Evolutionary conservation across 2,329 filamentous ascomycete genomes (phyloP).

Genomic region (Orbilia quercus): DNA sequence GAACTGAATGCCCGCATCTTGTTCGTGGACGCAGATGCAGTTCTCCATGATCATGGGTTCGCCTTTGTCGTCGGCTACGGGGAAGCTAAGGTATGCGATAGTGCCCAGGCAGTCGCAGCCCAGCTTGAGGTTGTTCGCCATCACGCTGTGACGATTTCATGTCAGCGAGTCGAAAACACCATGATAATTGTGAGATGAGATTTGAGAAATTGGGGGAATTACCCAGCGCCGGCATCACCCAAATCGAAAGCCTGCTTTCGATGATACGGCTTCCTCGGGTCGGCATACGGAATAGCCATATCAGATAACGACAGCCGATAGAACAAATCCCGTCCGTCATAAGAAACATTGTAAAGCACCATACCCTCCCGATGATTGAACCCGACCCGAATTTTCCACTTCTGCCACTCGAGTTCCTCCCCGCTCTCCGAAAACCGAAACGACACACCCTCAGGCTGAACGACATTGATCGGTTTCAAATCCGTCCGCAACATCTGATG

Average conservation of each 20-base stretch:
- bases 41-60: slow-evolving; percentile 72
- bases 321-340: slow-evolving; percentile 73
- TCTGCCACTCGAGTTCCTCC: slow-evolving; percentile 71
- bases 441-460: slow-evolving; percentile 74
- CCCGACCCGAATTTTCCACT: slow-evolving; percentile 72
- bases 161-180: slow-evolving; percentile 54
- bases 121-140: slow-evolving; percentile 76
- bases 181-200: too few relatives aligned
- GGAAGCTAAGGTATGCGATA: slow-evolving; percentile 74
- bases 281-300: slow-evolving; percentile 72
- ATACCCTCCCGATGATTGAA: slow-evolving; percentile 75
- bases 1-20: slow-evolving; percentile 76
- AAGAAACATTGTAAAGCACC: slow-evolving; percentile 75
- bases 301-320: slow-evolving; percentile 75
- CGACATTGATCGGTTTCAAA: slow-evolving; percentile 73
- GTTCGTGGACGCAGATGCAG: slow-evolving; percentile 76
- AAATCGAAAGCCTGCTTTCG: slow-evolving; percentile 78
- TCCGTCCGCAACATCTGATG: slow-evolving; percentile 71
- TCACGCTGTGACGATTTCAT: slow-evolving; percentile 70
- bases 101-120: slow-evolving; percentile 78
- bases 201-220: slow-evolving; percentile 6
- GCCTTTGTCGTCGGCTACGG: slow-evolving; percentile 72
- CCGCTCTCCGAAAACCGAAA: slow-evolving; percentile 64
- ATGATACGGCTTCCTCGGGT: slow-evolving; percentile 75
- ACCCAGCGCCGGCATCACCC: slow-evolving; percentile 68